Percentiles rank a stretch among this genome's conserved stretches.
Conservation (phyloP, 2,329 filamentous ascomycete species). For the Nigrospora sphaerica region DNA sequence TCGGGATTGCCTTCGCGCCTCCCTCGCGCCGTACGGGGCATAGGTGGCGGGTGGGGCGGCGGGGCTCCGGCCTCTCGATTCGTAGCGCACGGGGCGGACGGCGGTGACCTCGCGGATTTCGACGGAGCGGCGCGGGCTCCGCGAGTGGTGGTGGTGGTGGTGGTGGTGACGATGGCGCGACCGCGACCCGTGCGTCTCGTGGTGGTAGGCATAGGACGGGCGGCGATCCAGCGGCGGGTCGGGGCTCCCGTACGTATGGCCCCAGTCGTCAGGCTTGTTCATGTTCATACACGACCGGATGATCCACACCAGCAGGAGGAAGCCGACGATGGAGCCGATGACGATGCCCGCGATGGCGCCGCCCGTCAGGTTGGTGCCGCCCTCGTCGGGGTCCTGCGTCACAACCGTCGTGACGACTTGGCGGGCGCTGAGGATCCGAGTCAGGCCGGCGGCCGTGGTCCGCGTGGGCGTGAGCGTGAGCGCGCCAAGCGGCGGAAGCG, state of each 20-base stretch:
- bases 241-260: constrained; percentile 15
- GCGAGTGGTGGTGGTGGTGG: neutral
- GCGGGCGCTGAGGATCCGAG: constrained; percentile 13
- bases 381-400: constrained; percentile 9
- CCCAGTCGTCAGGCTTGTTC: constrained; percentile 18
- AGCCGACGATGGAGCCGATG: constrained; percentile 38
- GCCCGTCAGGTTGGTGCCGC: constrained; percentile 27
- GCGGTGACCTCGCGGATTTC: neutral
- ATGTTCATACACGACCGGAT: constrained; percentile 36
- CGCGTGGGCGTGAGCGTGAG: constrained; percentile 9
- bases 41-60: neutral
- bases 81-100: neutral
- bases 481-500: neutral
- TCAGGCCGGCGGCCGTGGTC: constrained; percentile 13
- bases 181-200: constrained; percentile 10
- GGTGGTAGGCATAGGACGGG: constrained; percentile 8
- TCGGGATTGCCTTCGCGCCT: too few relatives aligned
- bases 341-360: constrained; percentile 46
- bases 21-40: too few relatives aligned
- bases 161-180: constrained; percentile 9
- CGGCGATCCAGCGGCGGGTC: constrained; percentile 14
- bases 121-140: neutral
- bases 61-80: neutral
- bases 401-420: constrained; percentile 20
- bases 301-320: constrained; percentile 39